Evolutionary conservation across 2,329 filamentous ascomycete genomes (phyloP).

Genomic region (Fusarium keratoplasticum): DNA sequence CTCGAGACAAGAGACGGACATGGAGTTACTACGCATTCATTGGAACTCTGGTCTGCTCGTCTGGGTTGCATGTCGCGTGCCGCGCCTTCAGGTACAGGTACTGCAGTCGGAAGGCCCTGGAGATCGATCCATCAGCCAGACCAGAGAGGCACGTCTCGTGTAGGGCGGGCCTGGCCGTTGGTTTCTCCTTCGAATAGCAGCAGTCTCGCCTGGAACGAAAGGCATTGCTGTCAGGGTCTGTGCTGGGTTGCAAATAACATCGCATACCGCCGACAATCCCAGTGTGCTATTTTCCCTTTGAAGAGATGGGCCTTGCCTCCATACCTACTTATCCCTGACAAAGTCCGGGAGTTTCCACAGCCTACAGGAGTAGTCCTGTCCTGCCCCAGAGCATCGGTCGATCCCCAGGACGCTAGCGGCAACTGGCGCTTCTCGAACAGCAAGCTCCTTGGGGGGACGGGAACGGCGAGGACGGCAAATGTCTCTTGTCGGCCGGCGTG

Average conservation of each 20-base stretch:
- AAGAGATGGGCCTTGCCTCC: not conserved
- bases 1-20: not conserved
- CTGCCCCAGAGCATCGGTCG: constrained; percentile 18
- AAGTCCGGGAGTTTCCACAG: constrained; percentile 25
- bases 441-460: not conserved
- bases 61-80: constrained; percentile 29
- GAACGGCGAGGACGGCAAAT: not conserved
- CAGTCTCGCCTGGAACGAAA: not conserved
- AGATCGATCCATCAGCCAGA: not conserved
- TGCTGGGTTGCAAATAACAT: not conserved
- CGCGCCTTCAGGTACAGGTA: constrained; percentile 34
- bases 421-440: constrained; percentile 10
- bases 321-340: constrained; percentile 1
- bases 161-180: not conserved
- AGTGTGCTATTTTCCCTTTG: not conserved
- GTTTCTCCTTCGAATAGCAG: not conserved
- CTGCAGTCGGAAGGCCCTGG: constrained; percentile 12
- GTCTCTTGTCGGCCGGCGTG: not conserved
- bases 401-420: constrained; percentile 20
- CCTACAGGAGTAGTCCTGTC: not conserved
- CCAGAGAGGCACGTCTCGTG: not conserved
- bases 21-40: not conserved
- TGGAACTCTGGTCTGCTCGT: constrained; percentile 2
- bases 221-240: not conserved
- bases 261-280: not conserved